Evolutionary conservation across 306 rosid genomes (phyloP), one percentile per base, ranked within the genome.

Genomic region (Hippophae rhamnoides): DNA sequence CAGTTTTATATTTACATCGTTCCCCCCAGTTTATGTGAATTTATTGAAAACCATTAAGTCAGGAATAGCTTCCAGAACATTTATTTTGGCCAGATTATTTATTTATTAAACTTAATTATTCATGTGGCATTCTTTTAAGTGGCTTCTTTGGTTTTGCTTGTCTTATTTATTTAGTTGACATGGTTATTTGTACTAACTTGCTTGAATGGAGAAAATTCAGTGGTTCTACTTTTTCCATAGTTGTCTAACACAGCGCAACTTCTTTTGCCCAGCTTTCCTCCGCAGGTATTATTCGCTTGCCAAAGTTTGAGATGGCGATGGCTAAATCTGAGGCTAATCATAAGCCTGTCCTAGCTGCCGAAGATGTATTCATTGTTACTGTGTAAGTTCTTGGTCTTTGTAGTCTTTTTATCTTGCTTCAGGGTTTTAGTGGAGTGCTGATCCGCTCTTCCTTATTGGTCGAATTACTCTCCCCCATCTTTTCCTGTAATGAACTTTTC

Each of bases 291-390:
- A 86, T 92, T 78, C 95, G 97, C 58, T 68, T 92, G 78, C 99
- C 99, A 54, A 86, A 80, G 82, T 92, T 92, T 60, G 96, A 92
- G 78, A 88, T 88, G 95, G 87, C 73, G 60, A 88, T 92, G 95
- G 94, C 97, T 76, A 92, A 84, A 75, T 81, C 96, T 7, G 98
- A 92, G 77, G 89, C 86, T 69, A 79, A 86, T 65, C 82, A 66
- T 77, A 88, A 83, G 81, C 95, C 99, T 10, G 90, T 92, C 66
- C 78, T 92, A 44, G 95, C 90, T 63, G 82, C 76, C 64, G 99
- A 88, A 78, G 99, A 92, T 70, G n/a, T 86, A 69, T 86, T 70
- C 63, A 84, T 92, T 49, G 69, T 82, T 66, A 92, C 99, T 41
- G 89, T 84, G 99, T 92, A 84, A 55, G 97, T 74, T 25, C 73